phyloP scores from a whole-genome alignment of 805 yeast genomes.

The Brettanomyces bruxellensis region DNA sequence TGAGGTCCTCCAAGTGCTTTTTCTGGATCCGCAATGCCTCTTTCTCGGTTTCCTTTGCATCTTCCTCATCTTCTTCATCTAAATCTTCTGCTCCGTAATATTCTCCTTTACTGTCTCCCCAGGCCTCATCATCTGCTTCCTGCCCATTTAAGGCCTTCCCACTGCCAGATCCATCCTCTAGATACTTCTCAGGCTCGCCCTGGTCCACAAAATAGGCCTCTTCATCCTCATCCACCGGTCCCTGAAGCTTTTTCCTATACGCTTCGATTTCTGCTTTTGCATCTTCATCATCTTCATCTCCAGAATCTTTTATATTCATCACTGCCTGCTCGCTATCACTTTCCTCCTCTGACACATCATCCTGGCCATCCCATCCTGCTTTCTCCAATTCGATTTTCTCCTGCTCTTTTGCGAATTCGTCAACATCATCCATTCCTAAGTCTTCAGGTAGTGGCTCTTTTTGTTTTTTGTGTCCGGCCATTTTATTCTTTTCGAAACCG shows the following conservation, averaged over 20 bases:
- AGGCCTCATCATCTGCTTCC: constrained; percentile 26
- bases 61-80: constrained; percentile 66
- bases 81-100: constrained; percentile 57
- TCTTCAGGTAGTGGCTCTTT: constrained; percentile 21
- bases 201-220: constrained; percentile 36
- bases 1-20: constrained; percentile 64
- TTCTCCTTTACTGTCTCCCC: constrained; percentile 40
- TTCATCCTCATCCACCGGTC: constrained; percentile 39
- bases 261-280: constrained; percentile 30
- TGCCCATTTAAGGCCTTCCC: constrained; percentile 16
- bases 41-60: constrained; percentile 67
- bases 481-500: not conserved
- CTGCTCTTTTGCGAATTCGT: constrained; percentile 51
- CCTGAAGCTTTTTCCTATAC: constrained; percentile 23
- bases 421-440: constrained; percentile 57
- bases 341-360: constrained; percentile 13
- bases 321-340: constrained; percentile 27
- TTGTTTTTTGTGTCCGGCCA: not conserved
- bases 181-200: constrained; percentile 20
- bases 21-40: constrained; percentile 87
- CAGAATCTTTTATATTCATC: constrained; percentile 23
- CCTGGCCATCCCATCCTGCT: constrained; percentile 36
- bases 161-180: constrained; percentile 21
- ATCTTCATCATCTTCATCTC: constrained; percentile 22
- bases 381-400: constrained; percentile 49